phyloP scores from a whole-genome alignment of 169 alveolate genomes.

The Toxoplasma gondii region DNA sequence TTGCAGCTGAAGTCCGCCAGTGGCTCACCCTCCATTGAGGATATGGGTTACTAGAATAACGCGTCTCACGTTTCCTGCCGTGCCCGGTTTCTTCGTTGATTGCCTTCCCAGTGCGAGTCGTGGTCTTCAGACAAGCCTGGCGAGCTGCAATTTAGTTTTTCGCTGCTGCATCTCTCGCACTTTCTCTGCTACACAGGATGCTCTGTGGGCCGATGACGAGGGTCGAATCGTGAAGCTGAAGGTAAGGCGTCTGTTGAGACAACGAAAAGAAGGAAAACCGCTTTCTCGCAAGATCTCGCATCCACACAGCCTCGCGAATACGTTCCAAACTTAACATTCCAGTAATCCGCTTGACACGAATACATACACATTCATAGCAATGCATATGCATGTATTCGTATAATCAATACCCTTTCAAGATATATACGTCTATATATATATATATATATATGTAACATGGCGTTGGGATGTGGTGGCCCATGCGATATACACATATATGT shows the following conservation, averaged over 20 bases:
- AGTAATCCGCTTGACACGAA: neutral
- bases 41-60: too few relatives aligned
- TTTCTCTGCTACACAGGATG: neutral
- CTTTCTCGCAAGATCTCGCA: too few relatives aligned
- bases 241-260: neutral
- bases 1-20: too few relatives aligned
- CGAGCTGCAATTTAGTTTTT: too few relatives aligned
- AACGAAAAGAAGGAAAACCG: neutral
- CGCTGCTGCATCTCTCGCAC: neutral
- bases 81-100: too few relatives aligned
- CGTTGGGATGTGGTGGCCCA: neutral
- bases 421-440: neutral
- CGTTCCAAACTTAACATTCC: neutral
- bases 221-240: constrained; percentile 29
- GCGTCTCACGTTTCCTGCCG: too few relatives aligned
- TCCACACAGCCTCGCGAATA: too few relatives aligned
- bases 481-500: neutral
- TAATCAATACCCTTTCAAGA: neutral
- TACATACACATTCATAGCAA: neutral
- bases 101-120: too few relatives aligned
- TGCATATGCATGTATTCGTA: neutral
- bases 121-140: too few relatives aligned
- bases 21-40: too few relatives aligned
- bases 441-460: neutral
- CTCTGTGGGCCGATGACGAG: constrained; percentile 24